phyloP scores from a whole-genome alignment of 208 protist genomes.

The Trypanosoma caninum region DNA sequence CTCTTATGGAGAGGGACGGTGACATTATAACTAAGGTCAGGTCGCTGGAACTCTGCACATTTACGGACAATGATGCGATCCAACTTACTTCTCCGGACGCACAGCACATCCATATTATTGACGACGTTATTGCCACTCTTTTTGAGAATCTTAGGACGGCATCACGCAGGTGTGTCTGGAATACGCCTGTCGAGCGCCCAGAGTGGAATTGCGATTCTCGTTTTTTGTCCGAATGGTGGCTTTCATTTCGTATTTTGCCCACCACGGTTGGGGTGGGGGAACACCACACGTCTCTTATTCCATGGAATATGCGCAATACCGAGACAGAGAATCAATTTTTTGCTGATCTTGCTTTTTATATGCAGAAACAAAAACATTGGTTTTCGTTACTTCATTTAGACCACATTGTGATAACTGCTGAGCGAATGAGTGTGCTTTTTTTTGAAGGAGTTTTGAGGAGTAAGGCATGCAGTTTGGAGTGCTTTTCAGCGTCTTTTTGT shows the following conservation, averaged over 20 bases:
- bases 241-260: slow-evolving; percentile 43
- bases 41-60: slow-evolving; percentile 25
- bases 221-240: slow-evolving; percentile 68
- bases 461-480: slow-evolving; percentile 27
- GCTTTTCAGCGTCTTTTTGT: slow-evolving; percentile 69
- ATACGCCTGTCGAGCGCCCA: slow-evolving; percentile 20
- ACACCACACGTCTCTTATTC: slow-evolving; percentile 40
- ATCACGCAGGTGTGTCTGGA: slow-evolving; percentile 30
- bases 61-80: slow-evolving; percentile 52
- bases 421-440: slow-evolving; percentile 55
- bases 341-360: slow-evolving; percentile 47
- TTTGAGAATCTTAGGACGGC: slow-evolving; percentile 12
- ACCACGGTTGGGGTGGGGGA: slow-evolving; percentile 2
- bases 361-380: slow-evolving; percentile 30
- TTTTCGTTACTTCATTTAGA: slow-evolving; percentile 69
- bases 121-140: slow-evolving; percentile 19
- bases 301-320: slow-evolving; percentile 13
- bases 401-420: slow-evolving; percentile 45
- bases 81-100: slow-evolving; percentile 39
- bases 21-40: slow-evolving; percentile 30
- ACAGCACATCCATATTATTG: slow-evolving; percentile 22
- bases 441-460: slow-evolving; percentile 50
- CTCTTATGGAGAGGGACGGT: not conserved
- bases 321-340: slow-evolving; percentile 51
- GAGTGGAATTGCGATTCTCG: slow-evolving; percentile 67